Percentiles rank a stretch among this genome's conserved stretches.
phyloP scores from a whole-genome alignment of 1,284 basidiomycete species.

The Cronartium quercuum region DNA sequence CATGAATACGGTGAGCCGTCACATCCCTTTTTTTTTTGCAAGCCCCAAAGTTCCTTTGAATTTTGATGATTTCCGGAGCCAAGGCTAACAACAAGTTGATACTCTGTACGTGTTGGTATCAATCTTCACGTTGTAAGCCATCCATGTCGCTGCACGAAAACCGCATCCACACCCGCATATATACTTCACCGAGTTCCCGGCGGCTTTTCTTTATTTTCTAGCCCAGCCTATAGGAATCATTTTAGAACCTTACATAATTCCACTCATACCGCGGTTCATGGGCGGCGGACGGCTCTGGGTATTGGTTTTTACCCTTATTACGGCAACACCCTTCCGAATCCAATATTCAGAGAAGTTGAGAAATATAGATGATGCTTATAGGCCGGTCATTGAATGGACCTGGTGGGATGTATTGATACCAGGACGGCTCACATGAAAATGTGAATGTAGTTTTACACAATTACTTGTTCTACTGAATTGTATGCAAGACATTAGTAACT shows the following conservation, averaged over 20 bases:
- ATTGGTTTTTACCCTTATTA: conserved; percentile 13
- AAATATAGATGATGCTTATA: conserved; percentile 28
- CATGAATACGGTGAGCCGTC: conserved; percentile 15
- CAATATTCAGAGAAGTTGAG: conserved; percentile 13
- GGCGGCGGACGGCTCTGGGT: conserved; percentile 26
- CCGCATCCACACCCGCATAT: conserved; percentile 7
- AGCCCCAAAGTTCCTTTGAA: too few species aligned
- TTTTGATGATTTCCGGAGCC: neutral
- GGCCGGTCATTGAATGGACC: conserved; percentile 22
- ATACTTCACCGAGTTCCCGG: conserved; percentile 8
- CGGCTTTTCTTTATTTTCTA: conserved; percentile 22
- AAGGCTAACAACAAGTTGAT: neutral
- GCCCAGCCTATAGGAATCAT: conserved; percentile 34
- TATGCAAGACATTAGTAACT: too few species aligned
- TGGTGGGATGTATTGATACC: conserved; percentile 3
- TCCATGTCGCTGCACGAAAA: conserved; percentile 2
- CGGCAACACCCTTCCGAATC: conserved; percentile 7
- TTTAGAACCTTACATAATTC: conserved; percentile 32
- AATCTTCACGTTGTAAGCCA: conserved; percentile 2
- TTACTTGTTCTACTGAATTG: too few species aligned
- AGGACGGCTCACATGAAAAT: too few species aligned
- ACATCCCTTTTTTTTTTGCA: too few species aligned
- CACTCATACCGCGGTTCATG: conserved; percentile 3
- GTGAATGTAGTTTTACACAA: too few species aligned
- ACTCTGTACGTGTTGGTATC: neutral